Percentiles rank a stretch among this genome's conserved stretches.
These are phyloP conservation scores for Waltiozyma sp. DNA, from an alignment of 1,139 yeast genomes.

Conservation along the genomic window DNA sequence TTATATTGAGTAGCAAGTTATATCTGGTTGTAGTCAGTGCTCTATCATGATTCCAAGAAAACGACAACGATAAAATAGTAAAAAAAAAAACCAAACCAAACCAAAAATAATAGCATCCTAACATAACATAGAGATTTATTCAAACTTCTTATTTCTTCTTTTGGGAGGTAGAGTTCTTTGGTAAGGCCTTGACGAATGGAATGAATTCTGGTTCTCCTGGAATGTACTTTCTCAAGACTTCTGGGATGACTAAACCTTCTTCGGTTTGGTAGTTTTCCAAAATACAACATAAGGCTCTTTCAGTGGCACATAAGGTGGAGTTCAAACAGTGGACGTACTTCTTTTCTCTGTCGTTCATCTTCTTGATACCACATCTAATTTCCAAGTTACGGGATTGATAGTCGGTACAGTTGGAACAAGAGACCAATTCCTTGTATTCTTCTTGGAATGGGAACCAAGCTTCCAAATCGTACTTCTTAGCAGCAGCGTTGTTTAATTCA, in stretches of 20 bases:
- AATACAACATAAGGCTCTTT: conserved; percentile 94
- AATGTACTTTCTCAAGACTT: conserved; percentile 87
- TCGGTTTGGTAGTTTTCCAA: conserved; percentile 96
- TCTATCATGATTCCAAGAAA: too few relatives aligned
- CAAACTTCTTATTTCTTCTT: conserved; percentile 36
- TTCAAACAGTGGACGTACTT: conserved; percentile 97
- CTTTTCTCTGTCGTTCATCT: conserved; percentile 91
- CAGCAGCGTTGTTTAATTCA: conserved; percentile 97
- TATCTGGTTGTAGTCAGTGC: too few relatives aligned
- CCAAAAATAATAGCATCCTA: too few relatives aligned
- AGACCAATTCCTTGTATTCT: conserved; percentile 95
- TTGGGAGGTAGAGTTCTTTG: conserved; percentile 83
- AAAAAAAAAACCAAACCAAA: too few relatives aligned
- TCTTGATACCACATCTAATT: conserved; percentile 97
- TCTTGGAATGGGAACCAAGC: conserved; percentile 99
- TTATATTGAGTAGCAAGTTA: too few relatives aligned
- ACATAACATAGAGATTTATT: too few relatives aligned
- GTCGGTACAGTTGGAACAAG: conserved; percentile 98
- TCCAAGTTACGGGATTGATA: conserved; percentile 97
- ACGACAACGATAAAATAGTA: too few relatives aligned
- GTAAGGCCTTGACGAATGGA: conserved; percentile 83
- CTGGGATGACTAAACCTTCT: conserved; percentile 88
- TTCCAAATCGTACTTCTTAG: conserved; percentile 95
- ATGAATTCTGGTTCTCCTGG: conserved; percentile 98
- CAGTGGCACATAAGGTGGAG: conserved; percentile 95